These are phyloP conservation scores for Aureoboletus auriporus DNA, from an alignment of 768 basidiomycete species.

Conservation along the genomic window DNA sequence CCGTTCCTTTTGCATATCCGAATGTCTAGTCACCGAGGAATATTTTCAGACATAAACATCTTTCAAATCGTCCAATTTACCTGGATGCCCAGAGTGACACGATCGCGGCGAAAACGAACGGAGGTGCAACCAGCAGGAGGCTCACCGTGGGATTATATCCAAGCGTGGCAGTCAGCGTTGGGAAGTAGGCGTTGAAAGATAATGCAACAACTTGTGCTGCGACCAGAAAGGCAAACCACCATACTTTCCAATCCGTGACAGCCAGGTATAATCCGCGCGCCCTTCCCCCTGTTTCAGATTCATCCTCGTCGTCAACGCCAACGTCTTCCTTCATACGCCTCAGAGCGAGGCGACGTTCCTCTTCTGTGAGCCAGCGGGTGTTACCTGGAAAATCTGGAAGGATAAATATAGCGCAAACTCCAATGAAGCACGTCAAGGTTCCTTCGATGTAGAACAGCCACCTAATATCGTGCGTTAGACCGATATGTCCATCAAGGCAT, in stretches of 20 bases:
- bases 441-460: constrained; percentile 52
- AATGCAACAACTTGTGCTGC: constrained; percentile 41
- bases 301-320: constrained; percentile 51
- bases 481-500: not conserved
- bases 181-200: constrained; percentile 82
- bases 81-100: constrained; percentile 50
- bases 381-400: constrained; percentile 47
- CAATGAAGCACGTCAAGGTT: constrained; percentile 41
- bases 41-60: not conserved
- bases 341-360: constrained; percentile 45
- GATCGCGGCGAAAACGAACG: constrained; percentile 59
- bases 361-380: constrained; percentile 33
- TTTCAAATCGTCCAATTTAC: constrained; percentile 28
- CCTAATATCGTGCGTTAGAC: constrained; percentile 22
- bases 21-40: constrained; percentile 43
- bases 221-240: constrained; percentile 63
- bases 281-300: constrained; percentile 38
- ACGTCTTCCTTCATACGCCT: constrained; percentile 62
- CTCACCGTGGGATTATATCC: constrained; percentile 61
- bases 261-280: constrained; percentile 53
- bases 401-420: constrained; percentile 41
- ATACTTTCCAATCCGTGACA: constrained; percentile 77
- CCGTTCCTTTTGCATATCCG: constrained; percentile 66
- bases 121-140: constrained; percentile 73
- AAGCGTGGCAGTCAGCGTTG: constrained; percentile 70